Evolutionary conservation across 2,329 filamentous ascomycete genomes (phyloP).

Genomic region (Onygena corvina): DNA sequence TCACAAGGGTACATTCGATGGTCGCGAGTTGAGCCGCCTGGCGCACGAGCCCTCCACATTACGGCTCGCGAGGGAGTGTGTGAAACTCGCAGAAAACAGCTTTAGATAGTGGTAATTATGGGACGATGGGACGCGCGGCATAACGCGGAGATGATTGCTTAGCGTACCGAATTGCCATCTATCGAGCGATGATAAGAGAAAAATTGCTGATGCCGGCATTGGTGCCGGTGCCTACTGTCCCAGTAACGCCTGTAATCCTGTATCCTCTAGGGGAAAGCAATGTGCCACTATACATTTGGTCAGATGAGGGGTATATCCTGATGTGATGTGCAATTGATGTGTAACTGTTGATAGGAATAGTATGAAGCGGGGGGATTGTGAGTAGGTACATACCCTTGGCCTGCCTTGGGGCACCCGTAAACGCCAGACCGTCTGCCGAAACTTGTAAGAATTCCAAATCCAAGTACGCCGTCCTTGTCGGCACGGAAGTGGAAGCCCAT

Average conservation of each 20-base stretch:
- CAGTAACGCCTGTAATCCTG: constrained; percentile 74
- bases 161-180: constrained; percentile 11
- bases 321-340: constrained; percentile 8
- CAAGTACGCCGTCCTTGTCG: constrained; percentile 71
- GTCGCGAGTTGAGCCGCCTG: neutral
- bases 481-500: constrained; percentile 64
- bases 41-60: constrained; percentile 1
- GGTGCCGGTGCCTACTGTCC: constrained; percentile 67
- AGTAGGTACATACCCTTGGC: constrained; percentile 59
- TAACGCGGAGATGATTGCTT: neutral
- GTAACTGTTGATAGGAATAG: too few relatives aligned
- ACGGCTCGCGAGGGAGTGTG: neutral
- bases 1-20: too few relatives aligned
- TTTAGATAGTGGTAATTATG: neutral
- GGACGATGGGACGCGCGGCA: neutral
- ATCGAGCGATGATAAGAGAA: constrained; percentile 64
- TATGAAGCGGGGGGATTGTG: neutral
- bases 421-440: constrained; percentile 72
- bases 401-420: constrained; percentile 70
- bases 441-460: constrained; percentile 78
- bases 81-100: neutral
- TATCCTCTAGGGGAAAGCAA: constrained; percentile 84
- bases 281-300: constrained; percentile 50
- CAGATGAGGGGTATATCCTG: neutral
- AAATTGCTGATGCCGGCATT: constrained; percentile 80